Base-by-base conservation (phyloP, 768 basidiomycete species). In the Calocybe gangraenosa region DNA sequence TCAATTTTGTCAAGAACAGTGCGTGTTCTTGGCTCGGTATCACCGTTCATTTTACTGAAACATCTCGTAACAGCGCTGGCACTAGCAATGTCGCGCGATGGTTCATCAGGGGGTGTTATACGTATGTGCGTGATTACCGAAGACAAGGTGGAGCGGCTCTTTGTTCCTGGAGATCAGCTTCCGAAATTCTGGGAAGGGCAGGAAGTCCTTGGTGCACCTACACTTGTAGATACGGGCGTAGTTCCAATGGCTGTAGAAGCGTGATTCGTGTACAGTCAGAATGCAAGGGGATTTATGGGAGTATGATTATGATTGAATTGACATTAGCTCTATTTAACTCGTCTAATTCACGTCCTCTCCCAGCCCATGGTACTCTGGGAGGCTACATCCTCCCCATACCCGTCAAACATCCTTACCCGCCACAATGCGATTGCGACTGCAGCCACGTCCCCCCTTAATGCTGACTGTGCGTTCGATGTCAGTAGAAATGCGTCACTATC, bases 1-100 rank as follows among this genome's bases (percentile, higher is more conserved):
- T 99, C 45, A 74, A 94, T 30, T 98, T 99, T 60, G 95, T 98
- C 48, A 88, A 82, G 70, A 96, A 98, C 68, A 92, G 95, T 96
- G 60, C 47, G 90, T 77, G 37, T 39, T 33, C 7, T 1, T 19
- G 41, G 23, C 15, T 13, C 9, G 19, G 30, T 28, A 13, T 37
- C 31, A 21, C 45, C 46, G 17, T 40, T 31, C 19, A 10, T 40
- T 21, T 33, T 49, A 34, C 19, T 47, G 47, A 15, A 46, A 36
- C 20, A 30, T 33, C 46, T 22, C 17, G 8, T 38, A 17, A 3
- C 56, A 96, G 95, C 96, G 5, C 80, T 99, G 42, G 69, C 93
- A 3, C 76, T 99, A 40, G 96, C 96, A 0, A 99, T 98, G 96
- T 81, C 91, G 37, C 82, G 96, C 64, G 96, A 99, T 64, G 95